A percentile compares a stretch with the other conserved stretches of the same genome.
These are phyloP conservation scores for Salix suchowensis DNA, from an alignment of 345 rosid genomes.

Conservation along the genomic window DNA sequence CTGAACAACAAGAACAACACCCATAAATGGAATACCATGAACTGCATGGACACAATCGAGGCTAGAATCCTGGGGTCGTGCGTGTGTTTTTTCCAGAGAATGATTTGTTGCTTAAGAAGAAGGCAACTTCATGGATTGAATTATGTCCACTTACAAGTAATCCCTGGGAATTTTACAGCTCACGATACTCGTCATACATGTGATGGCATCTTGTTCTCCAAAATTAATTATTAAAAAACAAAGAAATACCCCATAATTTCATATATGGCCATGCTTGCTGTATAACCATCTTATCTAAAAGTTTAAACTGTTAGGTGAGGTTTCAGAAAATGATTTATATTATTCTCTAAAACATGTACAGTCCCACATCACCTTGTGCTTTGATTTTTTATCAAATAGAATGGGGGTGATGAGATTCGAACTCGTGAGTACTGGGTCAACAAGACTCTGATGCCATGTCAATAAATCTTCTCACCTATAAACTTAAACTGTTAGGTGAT, in stretches of 20 bases:
- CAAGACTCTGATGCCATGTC: no score
- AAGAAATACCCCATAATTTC: background rate
- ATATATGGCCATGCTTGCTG: no score
- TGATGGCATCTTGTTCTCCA: background rate
- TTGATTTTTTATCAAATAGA: no score
- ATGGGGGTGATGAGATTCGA: no score
- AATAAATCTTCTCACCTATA: no score
- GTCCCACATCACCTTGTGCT: no score
- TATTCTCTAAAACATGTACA: no score
- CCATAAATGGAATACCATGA: constrained; percentile 10
- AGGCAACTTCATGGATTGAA: constrained; percentile 9
- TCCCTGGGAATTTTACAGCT: background rate
- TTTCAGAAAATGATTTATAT: no score
- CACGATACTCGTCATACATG: background rate
- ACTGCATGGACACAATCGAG: constrained; percentile 6
- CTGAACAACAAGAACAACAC: constrained; percentile 3
- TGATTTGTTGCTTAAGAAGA: constrained; percentile 29
- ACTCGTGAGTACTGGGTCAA: no score
- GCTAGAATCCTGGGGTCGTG: constrained; percentile 27
- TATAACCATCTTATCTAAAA: no score
- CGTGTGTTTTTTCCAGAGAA: constrained; percentile 13
- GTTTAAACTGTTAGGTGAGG: no score
- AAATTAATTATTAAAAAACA: background rate
- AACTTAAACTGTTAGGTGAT: no score
- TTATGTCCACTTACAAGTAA: background rate